Evolutionary conservation across 2,329 filamentous ascomycete genomes (phyloP).

Genomic region (Monilinia aucupariae): DNA sequence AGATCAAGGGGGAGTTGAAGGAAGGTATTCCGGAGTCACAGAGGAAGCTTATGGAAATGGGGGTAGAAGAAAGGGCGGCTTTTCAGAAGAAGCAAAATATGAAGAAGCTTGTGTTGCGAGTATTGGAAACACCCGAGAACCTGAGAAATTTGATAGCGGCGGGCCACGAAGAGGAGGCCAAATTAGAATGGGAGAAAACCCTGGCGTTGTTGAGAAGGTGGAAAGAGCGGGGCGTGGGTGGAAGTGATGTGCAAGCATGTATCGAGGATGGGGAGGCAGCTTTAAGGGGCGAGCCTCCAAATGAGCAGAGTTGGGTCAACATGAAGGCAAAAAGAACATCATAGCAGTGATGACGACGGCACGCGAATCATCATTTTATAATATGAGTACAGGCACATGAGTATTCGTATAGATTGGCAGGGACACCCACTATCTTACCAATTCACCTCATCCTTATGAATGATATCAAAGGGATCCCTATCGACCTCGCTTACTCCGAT

Average conservation of each 20-base stretch:
- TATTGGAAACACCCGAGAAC: slow-evolving; percentile 36
- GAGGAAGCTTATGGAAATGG: slow-evolving; percentile 57
- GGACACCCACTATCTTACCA: slow-evolving; percentile 16
- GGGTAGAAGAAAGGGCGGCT: slow-evolving; percentile 43
- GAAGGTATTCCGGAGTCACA: slow-evolving; percentile 38
- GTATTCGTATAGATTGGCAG: neutral
- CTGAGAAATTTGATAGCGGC: slow-evolving; percentile 53
- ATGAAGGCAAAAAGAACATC: slow-evolving; percentile 21
- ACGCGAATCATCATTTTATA: neutral
- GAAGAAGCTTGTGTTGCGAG: slow-evolving; percentile 26
- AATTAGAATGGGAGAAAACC: slow-evolving; percentile 37
- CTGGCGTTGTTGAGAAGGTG: slow-evolving; percentile 30
- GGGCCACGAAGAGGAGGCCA: slow-evolving; percentile 59
- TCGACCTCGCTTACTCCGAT: slow-evolving; percentile 76
- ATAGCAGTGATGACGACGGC: slow-evolving; percentile 14
- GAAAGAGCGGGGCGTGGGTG: slow-evolving; percentile 34
- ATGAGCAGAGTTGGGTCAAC: slow-evolving; percentile 26
- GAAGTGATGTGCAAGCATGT: slow-evolving; percentile 32
- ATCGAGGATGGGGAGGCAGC: slow-evolving; percentile 36
- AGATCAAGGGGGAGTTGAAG: slow-evolving; percentile 29
- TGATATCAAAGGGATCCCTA: slow-evolving; percentile 80
- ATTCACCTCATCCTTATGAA: slow-evolving; percentile 34
- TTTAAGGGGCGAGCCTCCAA: slow-evolving; percentile 29
- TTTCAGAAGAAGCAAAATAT: slow-evolving; percentile 19
- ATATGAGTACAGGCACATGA: neutral